phyloP scores from a whole-genome alignment of 495 filamentous ascomycete species.

The Mycothermus thermophilus region DNA sequence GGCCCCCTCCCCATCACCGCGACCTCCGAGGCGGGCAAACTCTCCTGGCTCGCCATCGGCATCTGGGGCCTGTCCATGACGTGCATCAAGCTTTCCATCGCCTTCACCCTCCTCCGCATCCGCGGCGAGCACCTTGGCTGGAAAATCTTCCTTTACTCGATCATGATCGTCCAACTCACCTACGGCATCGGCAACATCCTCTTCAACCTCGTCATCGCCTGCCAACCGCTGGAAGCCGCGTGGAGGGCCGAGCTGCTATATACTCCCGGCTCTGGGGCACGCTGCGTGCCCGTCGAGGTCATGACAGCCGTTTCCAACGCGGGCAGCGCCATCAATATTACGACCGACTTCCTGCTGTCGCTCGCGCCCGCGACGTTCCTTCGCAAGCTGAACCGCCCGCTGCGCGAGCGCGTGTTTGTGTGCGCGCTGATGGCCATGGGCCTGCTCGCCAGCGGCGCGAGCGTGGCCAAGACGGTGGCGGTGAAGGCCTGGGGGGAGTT shows the following conservation, averaged over 20 bases:
- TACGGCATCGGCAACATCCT: slow-evolving; percentile 33
- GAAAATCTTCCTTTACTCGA: slow-evolving; percentile 40
- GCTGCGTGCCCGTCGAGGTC: slow-evolving; percentile 9
- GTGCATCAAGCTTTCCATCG: slow-evolving; percentile 18
- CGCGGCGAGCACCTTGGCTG: slow-evolving; percentile 21
- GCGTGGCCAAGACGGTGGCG: slow-evolving; percentile 16
- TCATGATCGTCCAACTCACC: slow-evolving; percentile 36
- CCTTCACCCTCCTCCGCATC: slow-evolving; percentile 17
- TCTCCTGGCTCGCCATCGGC: slow-evolving; percentile 14
- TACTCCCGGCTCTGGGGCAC: background rate
- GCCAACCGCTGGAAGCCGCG: slow-evolving; percentile 11
- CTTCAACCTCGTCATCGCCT: slow-evolving; percentile 14
- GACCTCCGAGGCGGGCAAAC: slow-evolving; percentile 2
- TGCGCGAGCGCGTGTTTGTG: slow-evolving; percentile 16
- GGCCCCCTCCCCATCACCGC: slow-evolving; percentile 5
- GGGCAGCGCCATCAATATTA: slow-evolving; percentile 13
- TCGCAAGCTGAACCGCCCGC: slow-evolving; percentile 14
- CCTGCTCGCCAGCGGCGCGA: slow-evolving; percentile 11
- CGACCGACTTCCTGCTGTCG: slow-evolving; percentile 15
- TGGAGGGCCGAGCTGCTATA: slow-evolving; percentile 8
- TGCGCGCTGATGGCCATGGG: slow-evolving; percentile 19
- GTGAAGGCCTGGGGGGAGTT: slow-evolving; percentile 11
- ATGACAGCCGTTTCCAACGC: slow-evolving; percentile 11
- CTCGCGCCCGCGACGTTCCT: slow-evolving; percentile 14
- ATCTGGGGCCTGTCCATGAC: slow-evolving; percentile 20